A percentile compares a stretch with the other conserved stretches of the same genome.
Evolutionary conservation across 768 basidiomycete genomes (phyloP).

Genomic region (Rhodocollybia butyracea): DNA sequence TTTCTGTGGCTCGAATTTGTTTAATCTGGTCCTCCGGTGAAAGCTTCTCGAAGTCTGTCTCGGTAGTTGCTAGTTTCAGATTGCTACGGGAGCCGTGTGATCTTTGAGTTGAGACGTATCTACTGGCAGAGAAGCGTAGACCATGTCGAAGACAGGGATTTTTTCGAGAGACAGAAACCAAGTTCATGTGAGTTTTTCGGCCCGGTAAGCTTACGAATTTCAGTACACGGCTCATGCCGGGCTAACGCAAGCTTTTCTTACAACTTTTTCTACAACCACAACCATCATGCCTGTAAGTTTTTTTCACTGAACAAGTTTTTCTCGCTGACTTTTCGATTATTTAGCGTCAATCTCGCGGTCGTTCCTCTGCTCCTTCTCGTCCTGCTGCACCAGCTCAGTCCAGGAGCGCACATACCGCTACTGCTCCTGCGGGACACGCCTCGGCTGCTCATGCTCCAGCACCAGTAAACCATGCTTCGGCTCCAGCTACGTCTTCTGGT

Average conservation of each 20-base stretch:
- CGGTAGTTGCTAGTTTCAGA: no score
- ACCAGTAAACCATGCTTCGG: constrained; percentile 38
- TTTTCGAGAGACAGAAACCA: neutral
- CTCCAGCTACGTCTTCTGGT: constrained; percentile 34
- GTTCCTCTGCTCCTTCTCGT: constrained; percentile 50
- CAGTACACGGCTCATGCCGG: no score
- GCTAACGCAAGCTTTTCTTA: neutral
- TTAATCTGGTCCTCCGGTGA: neutral
- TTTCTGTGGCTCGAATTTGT: neutral
- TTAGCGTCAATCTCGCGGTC: constrained; percentile 78
- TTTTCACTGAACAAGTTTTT: neutral
- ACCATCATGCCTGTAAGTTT: constrained; percentile 47
- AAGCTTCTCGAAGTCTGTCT: neutral
- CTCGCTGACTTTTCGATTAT: neutral
- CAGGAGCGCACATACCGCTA: constrained; percentile 47
- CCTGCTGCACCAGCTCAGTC: constrained; percentile 42
- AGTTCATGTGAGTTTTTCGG: neutral
- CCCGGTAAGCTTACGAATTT: neutral
- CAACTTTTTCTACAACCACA: constrained; percentile 6
- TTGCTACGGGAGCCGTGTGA: no score
- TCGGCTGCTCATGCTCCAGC: constrained; percentile 38
- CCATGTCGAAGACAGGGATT: neutral
- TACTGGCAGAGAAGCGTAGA: neutral
- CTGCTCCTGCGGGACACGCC: constrained; percentile 38
- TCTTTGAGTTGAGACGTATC: no score